A percentile compares a stretch with the other conserved stretches of the same genome.
Evolutionary conservation across 371 early-diverging fungal genomes (phyloP).

Genomic region (Rhizomucor miehei): DNA sequence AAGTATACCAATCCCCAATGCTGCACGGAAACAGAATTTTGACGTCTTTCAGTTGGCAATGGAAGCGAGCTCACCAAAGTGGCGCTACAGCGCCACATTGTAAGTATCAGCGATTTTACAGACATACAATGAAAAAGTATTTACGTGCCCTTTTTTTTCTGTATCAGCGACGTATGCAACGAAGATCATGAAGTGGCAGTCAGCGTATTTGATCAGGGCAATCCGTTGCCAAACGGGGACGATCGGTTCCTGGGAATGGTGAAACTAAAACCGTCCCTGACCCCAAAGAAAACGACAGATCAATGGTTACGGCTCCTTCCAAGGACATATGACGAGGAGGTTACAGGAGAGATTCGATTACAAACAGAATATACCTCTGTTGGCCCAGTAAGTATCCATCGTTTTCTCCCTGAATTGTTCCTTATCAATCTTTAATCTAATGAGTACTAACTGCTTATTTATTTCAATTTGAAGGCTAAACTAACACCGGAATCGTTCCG

Average conservation of each 20-base stretch:
- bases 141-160: conserved; percentile 6
- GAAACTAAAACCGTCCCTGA: conserved; percentile 52
- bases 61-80: conserved; percentile 51
- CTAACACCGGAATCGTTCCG: conserved; percentile 68
- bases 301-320: conserved; percentile 60
- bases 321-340: conserved; percentile 41
- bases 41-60: conserved; percentile 44
- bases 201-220: conserved; percentile 62
- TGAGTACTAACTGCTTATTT: no score
- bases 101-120: conserved; percentile 27
- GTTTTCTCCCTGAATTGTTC: background rate
- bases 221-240: conserved; percentile 33
- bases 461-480: conserved; percentile 18
- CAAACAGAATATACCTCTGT: conserved; percentile 50
- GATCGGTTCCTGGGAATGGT: conserved; percentile 66
- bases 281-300: conserved; percentile 61
- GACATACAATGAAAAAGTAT: background rate
- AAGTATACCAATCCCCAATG: conserved; percentile 16
- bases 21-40: conserved; percentile 5
- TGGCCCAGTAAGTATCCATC: conserved; percentile 10
- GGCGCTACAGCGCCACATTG: conserved; percentile 72
- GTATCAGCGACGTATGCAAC: conserved; percentile 58
- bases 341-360: conserved; percentile 67
- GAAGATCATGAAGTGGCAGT: conserved; percentile 61
- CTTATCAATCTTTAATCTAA: no score